A percentile compares a stretch with the other conserved stretches of the same genome.
phyloP scores from a whole-genome alignment of 225 moss, liverwort and hornwort genomes.

The Physcomitrellopsis africana region DNA sequence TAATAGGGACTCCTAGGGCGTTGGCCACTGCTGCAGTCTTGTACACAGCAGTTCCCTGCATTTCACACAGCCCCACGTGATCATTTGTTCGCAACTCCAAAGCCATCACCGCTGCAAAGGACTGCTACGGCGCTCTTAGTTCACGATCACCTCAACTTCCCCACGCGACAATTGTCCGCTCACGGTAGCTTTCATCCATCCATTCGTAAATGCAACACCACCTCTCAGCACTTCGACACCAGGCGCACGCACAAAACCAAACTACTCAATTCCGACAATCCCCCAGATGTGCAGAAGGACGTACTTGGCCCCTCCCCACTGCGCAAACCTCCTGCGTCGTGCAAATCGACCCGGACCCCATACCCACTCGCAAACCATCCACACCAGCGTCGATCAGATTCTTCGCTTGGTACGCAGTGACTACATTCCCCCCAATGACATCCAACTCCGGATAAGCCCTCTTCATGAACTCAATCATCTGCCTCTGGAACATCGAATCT shows the following conservation, averaged over 20 bases:
- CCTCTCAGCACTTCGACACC: too few species aligned
- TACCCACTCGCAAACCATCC: constrained; percentile 83
- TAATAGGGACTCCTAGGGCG: constrained; percentile 57
- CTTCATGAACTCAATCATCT: constrained; percentile 71
- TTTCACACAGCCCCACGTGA: not conserved
- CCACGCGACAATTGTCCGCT: too few species aligned
- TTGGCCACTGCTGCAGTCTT: constrained; percentile 61
- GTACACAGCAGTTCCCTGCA: constrained; percentile 81
- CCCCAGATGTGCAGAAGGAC: not conserved
- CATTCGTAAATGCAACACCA: too few species aligned
- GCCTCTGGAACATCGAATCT: constrained; percentile 65
- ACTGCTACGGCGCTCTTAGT: not conserved
- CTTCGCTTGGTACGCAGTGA: constrained; percentile 67
- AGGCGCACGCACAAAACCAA: not conserved
- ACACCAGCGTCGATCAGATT: constrained; percentile 75
- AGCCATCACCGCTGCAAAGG: not conserved
- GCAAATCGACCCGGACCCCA: constrained; percentile 93
- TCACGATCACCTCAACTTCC: not conserved
- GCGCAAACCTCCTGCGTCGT: constrained; percentile 93
- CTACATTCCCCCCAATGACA: constrained; percentile 89
- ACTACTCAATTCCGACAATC: too few species aligned
- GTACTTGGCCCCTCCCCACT: constrained; percentile 83
- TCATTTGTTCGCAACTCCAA: too few species aligned
- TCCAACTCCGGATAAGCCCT: constrained; percentile 66
- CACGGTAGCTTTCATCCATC: not conserved